phyloP scores from a whole-genome alignment of 768 basidiomycete genomes.

The Pleurotus cornucopiae region DNA sequence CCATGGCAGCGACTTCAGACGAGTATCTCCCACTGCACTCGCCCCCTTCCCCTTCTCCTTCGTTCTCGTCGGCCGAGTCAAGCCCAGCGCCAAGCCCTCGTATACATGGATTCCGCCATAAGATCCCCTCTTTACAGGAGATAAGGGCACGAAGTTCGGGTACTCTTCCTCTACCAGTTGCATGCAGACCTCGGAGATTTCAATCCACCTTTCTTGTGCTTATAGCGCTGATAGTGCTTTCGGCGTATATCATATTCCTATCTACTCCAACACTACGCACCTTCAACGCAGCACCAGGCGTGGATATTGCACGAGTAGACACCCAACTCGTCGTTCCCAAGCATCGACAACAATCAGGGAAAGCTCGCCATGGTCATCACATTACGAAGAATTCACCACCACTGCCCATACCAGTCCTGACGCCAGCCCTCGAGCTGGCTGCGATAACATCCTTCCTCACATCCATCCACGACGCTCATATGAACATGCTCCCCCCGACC shows the following conservation, averaged over 20 bases:
- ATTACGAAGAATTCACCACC: neutral
- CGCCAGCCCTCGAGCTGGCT: conserved; percentile 59
- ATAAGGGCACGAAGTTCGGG: neutral
- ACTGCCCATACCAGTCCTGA: neutral
- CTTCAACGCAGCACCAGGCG: neutral
- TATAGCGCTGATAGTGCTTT: conserved; percentile 43
- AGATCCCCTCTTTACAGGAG: neutral
- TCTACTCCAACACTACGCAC: conserved; percentile 5
- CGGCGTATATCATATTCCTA: conserved; percentile 53
- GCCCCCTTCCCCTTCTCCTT: neutral
- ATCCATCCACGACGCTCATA: conserved; percentile 49
- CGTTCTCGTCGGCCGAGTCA: neutral
- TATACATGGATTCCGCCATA: neutral
- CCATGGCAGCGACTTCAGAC: neutral
- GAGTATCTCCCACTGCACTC: neutral
- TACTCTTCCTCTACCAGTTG: neutral
- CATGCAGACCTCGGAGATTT: neutral
- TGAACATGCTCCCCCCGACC: conserved; percentile 61
- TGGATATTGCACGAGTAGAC: neutral
- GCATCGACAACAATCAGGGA: neutral
- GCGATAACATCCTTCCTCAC: conserved; percentile 72
- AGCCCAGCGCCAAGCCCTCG: neutral
- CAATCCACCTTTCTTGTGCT: conserved; percentile 49
- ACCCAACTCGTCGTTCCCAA: neutral
- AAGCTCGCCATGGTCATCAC: neutral